phyloP scores from a whole-genome alignment of 495 filamentous ascomycete species.

The Neurospora sp. region DNA sequence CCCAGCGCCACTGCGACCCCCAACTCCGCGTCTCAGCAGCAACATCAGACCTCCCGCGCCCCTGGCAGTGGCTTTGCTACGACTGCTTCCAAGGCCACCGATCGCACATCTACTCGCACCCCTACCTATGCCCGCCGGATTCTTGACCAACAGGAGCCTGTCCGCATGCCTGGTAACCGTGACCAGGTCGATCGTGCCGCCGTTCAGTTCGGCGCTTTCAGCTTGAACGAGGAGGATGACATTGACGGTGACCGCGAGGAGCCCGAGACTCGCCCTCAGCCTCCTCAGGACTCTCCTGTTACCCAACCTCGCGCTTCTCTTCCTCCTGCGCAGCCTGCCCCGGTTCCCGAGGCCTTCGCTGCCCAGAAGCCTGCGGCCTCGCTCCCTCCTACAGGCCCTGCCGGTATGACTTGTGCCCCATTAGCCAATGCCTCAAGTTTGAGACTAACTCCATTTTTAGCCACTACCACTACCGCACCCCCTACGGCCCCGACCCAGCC shows the following conservation, averaged over 20 bases:
- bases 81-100: conserved; percentile 67
- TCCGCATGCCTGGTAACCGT: conserved; percentile 98
- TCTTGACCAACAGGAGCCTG: conserved; percentile 90
- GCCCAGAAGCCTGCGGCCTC: conserved; percentile 60
- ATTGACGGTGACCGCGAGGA: conserved; percentile 93
- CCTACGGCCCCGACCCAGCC: conserved; percentile 15
- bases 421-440: neutral
- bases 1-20: conserved; percentile 43
- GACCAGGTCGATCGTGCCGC: conserved; percentile 76
- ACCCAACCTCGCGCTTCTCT: conserved; percentile 84
- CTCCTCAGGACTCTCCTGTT: conserved; percentile 86
- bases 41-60: conserved; percentile 44
- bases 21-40: conserved; percentile 44
- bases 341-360: conserved; percentile 50
- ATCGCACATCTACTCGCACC: conserved; percentile 45
- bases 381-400: conserved; percentile 38
- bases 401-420: conserved; percentile 25
- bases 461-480: conserved; percentile 21
- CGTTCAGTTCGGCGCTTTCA: conserved; percentile 97
- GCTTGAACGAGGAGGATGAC: conserved; percentile 64
- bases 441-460: conserved; percentile 22
- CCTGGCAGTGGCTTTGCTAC: conserved; percentile 59
- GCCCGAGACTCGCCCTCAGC: conserved; percentile 87
- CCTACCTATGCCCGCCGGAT: conserved; percentile 73
- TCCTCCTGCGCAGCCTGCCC: conserved; percentile 56